phyloP scores from a whole-genome alignment of 2,329 filamentous ascomycete genomes.

The Mycosphaerella sp. region DNA sequence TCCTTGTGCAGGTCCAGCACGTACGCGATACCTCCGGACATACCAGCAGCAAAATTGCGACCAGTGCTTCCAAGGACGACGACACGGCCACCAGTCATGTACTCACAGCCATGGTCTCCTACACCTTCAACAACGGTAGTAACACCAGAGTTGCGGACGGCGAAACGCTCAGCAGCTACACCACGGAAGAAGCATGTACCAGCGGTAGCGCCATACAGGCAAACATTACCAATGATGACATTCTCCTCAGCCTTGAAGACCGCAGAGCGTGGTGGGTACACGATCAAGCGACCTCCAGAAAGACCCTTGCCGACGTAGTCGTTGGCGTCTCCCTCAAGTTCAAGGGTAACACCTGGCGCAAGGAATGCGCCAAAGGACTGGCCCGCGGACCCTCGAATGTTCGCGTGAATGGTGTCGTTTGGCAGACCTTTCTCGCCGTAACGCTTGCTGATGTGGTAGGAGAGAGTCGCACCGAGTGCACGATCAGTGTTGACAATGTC shows the following conservation, averaged over 20 bases:
- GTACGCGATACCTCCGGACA: conserved; percentile 97
- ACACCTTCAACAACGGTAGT: conserved; percentile 95
- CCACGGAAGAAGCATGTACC: conserved; percentile 96
- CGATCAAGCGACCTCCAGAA: conserved; percentile 84
- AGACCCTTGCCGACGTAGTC: conserved; percentile 96
- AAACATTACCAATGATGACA: conserved; percentile 86
- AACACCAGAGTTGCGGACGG: conserved; percentile 91
- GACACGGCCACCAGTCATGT: conserved; percentile 95
- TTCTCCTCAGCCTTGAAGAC: conserved; percentile 97
- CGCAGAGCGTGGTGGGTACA: conserved; percentile 84
- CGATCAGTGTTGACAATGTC: conserved; percentile 96
- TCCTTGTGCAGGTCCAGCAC: conserved; percentile 84
- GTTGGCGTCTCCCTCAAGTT: conserved; percentile 92
- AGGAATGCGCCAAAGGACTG: conserved; percentile 96
- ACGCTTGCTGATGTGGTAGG: conserved; percentile 89
- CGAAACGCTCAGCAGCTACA: conserved; percentile 92
- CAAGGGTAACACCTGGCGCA: conserved; percentile 85
- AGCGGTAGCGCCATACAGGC: conserved; percentile 85
- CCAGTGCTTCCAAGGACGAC: conserved; percentile 82
- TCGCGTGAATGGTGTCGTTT: conserved; percentile 89
- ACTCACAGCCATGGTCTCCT: conserved; percentile 95
- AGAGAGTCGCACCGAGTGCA: conserved; percentile 85
- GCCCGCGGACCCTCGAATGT: conserved; percentile 92
- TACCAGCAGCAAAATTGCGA: conserved; percentile 95
- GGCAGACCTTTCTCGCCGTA: conserved; percentile 86